Evolutionary conservation across 805 yeast genomes (phyloP), one percentile per base, ranked within the genome.

Genomic region (Ogataea chonburiensis): DNA sequence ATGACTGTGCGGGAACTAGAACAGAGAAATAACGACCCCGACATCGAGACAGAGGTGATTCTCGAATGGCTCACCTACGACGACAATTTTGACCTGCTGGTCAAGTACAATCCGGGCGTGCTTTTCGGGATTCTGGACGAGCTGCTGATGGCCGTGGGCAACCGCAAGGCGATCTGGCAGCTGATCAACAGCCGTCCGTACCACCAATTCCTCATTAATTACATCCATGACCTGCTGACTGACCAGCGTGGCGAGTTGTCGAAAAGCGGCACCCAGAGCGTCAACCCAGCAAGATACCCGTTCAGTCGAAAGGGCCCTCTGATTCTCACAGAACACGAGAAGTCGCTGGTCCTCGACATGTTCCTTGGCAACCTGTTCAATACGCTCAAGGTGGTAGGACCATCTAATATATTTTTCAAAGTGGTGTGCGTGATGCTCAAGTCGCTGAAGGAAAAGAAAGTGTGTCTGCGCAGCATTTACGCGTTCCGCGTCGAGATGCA

Each of bases 301-400:
- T 77, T 79, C 49, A 75, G 85, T 7, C 67, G 91, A 51, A 63
- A 66, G 45, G 89, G 88, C 0, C 37, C 61, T 0, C 43, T 83
- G 14, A 62, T 57, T 4, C 57, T 83, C 22, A 73, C 83, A 11
- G 75, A 70, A 8, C 67, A 79, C 31, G 91, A 83, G 48, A 67
- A 63, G 42, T 72, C 75, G 46, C 79, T 81, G 86, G 52, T 84
- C 10, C 55, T 84, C 23, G 88, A 81, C 58, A 87, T 80, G 53
- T 79, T 82, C 46, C 67, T 84, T 40, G 67, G 77, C n/a, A 76
- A 74, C 43, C 71, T 74, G 9, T 63, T 73, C 4, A 64, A 71
- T 10, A 67, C 58, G 40, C 45, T 73, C 9, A 64, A 71, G 0
- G 59, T 61, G 20, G 40, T 43, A 10, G 56, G 52, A 3, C 18